phyloP scores from a whole-genome alignment of 108 stramenopile species.

The Nitzschia inconspicua region DNA sequence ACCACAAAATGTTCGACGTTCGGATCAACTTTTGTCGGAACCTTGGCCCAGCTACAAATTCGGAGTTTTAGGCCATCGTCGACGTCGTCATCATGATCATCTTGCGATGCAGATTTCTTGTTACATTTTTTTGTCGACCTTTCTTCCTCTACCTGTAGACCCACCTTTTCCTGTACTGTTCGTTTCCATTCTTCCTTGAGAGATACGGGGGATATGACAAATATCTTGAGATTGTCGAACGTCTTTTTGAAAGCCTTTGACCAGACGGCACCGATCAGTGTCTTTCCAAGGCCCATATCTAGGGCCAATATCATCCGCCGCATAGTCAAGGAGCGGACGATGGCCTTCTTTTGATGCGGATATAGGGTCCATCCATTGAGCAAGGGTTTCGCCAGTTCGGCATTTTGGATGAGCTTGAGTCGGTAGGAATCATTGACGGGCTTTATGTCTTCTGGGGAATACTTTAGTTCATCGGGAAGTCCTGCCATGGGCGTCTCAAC shows the following conservation, averaged over 20 bases:
- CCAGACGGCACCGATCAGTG: constrained; percentile 78
- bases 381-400: constrained; percentile 44
- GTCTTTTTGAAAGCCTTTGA: constrained; percentile 59
- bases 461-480: constrained; percentile 32
- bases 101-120: not conserved
- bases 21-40: constrained; percentile 32
- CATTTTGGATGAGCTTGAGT: constrained; percentile 48
- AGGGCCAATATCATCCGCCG: constrained; percentile 77
- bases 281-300: constrained; percentile 75
- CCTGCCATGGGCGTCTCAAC: not conserved
- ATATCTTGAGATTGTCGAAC: constrained; percentile 46
- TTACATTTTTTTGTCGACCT: constrained; percentile 1
- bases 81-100: not conserved
- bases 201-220: constrained; percentile 64
- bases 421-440: constrained; percentile 39
- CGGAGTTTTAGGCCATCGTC: constrained; percentile 30
- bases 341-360: constrained; percentile 72
- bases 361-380: constrained; percentile 77
- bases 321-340: constrained; percentile 52
- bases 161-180: constrained; percentile 59
- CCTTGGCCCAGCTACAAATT: constrained; percentile 62
- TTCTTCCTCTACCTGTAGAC: constrained; percentile 42
- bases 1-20: constrained; percentile 47
- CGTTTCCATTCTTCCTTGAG: constrained; percentile 73
- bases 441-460: constrained; percentile 7